Evolutionary conservation across 2,329 filamentous ascomycete genomes (phyloP).

Genomic region (Aspergillus sp.): DNA sequence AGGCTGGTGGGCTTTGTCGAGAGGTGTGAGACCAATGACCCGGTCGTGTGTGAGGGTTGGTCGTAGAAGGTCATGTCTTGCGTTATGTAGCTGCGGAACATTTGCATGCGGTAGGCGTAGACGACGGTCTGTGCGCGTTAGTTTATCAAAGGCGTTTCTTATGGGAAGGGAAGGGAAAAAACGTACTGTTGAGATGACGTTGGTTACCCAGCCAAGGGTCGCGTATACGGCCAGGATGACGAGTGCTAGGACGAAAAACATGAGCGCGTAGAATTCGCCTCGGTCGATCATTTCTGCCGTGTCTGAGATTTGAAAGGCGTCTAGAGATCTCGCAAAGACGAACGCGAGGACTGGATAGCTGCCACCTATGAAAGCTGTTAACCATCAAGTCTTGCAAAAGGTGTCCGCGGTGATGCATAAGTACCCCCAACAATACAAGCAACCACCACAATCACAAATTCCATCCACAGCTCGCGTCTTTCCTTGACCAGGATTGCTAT

Average conservation of each 20-base stretch:
- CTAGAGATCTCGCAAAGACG: conserved; percentile 88
- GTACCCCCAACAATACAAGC: background rate
- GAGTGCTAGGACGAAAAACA: conserved; percentile 79
- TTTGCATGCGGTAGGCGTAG: conserved; percentile 76
- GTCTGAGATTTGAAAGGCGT: conserved; percentile 66
- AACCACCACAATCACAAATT: background rate
- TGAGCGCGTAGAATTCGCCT: conserved; percentile 82
- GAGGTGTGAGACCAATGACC: conserved; percentile 66
- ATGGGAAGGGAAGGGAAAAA: background rate
- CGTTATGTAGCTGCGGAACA: conserved; percentile 87
- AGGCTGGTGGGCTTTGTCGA: conserved; percentile 43
- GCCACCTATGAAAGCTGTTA: conserved; percentile 56
- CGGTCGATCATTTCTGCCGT: conserved; percentile 64
- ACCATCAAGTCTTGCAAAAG: no score
- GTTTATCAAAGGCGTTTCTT: background rate
- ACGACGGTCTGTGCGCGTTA: conserved; percentile 61
- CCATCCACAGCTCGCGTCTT: background rate
- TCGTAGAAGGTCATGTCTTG: conserved; percentile 96
- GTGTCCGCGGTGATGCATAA: no score
- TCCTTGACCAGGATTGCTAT: background rate
- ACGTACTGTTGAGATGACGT: conserved; percentile 56
- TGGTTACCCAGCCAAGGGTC: conserved; percentile 65
- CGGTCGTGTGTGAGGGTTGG: conserved; percentile 82
- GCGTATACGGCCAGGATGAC: conserved; percentile 43
- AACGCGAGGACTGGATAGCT: conserved; percentile 78